Conservation (phyloP, 2,329 filamentous ascomycete species). For the Lasiodiplodia citricola region DNA sequence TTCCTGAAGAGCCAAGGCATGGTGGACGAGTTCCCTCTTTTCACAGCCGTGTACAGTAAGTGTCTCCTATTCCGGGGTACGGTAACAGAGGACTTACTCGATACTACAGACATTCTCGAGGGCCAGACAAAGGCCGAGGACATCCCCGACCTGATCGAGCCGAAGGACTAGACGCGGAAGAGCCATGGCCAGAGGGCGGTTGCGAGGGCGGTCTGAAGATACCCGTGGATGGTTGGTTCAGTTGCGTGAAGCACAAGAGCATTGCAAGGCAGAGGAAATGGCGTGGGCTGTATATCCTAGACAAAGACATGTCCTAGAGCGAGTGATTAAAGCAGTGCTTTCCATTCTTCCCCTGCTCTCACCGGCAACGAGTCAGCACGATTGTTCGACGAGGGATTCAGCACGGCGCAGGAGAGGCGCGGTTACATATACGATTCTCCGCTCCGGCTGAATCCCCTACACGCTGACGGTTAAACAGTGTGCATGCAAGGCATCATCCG, state of each 20-base stretch:
- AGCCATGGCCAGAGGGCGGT: background rate
- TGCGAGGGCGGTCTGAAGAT: background rate
- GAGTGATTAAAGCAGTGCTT: background rate
- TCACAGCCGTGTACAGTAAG: constrained; percentile 80
- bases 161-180: constrained; percentile 8
- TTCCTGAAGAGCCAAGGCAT: constrained; percentile 81
- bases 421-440: background rate
- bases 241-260: background rate
- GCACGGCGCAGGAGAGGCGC: background rate
- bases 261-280: background rate
- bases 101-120: constrained; percentile 68
- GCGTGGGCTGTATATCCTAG: constrained; percentile 9
- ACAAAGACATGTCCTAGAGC: constrained; percentile 16
- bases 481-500: background rate
- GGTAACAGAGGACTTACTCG: constrained; percentile 28
- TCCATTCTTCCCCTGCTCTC: background rate
- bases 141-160: constrained; percentile 69
- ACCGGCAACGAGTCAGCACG: background rate
- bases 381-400: background rate
- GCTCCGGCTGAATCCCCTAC: background rate
- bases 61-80: constrained; percentile 19
- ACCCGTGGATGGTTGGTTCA: background rate
- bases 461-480: background rate
- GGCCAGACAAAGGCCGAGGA: constrained; percentile 79
- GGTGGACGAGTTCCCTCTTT: constrained; percentile 86